Evolutionary conservation across 768 basidiomycete species (phyloP).

Genomic region (Mycena alexandri): DNA sequence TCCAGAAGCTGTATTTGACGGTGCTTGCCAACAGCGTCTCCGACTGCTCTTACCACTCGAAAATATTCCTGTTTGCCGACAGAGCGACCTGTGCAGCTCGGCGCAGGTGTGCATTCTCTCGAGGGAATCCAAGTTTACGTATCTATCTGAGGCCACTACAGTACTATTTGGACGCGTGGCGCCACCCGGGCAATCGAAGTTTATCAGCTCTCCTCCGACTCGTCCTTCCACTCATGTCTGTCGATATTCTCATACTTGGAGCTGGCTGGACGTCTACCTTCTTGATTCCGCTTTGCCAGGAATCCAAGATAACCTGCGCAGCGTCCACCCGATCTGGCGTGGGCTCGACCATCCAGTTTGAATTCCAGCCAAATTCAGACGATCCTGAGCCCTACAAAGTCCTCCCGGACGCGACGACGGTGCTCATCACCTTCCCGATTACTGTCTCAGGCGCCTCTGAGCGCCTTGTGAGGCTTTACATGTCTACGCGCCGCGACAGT

Average conservation of each 20-base stretch:
- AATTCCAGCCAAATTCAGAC: slow-evolving; percentile 64
- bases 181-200: too few relatives aligned
- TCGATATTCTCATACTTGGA: slow-evolving; percentile 73
- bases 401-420: slow-evolving; percentile 66
- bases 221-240: slow-evolving; percentile 27
- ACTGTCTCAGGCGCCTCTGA: slow-evolving; percentile 59
- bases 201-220: too few relatives aligned
- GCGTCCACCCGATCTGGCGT: slow-evolving; percentile 69
- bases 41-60: too few relatives aligned
- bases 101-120: too few relatives aligned
- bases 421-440: slow-evolving; percentile 71
- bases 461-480: slow-evolving; percentile 61
- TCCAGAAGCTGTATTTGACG: too few relatives aligned
- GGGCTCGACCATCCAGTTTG: slow-evolving; percentile 64
- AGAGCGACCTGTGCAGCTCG: too few relatives aligned
- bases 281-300: slow-evolving; percentile 64
- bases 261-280: slow-evolving; percentile 77
- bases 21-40: too few relatives aligned
- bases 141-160: too few relatives aligned
- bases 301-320: slow-evolving; percentile 56
- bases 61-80: too few relatives aligned
- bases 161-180: too few relatives aligned
- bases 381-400: slow-evolving; percentile 56
- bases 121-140: too few relatives aligned
- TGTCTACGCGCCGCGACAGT: slow-evolving; percentile 47